Conservation (phyloP, 345 rosid species). For the Ailanthus altissimus region DNA sequence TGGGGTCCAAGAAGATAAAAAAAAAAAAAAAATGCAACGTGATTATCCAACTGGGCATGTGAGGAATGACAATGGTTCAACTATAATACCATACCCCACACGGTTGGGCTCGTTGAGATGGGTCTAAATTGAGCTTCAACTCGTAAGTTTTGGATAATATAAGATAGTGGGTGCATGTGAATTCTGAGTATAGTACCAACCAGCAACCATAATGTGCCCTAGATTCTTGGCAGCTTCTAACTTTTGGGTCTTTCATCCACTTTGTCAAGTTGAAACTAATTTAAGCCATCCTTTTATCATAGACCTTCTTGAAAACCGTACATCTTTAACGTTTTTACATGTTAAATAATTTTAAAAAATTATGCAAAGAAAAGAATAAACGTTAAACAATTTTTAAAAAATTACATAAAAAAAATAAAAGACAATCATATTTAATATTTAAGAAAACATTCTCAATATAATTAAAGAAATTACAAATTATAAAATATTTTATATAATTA, state of each 20-base stretch:
- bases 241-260: neutral
- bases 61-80: neutral
- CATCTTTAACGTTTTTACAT: no score
- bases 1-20: neutral
- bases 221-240: neutral
- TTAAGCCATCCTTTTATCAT: neutral
- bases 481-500: no score
- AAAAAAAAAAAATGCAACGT: neutral
- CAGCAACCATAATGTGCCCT: neutral
- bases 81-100: neutral
- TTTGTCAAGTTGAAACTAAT: conserved; percentile 2
- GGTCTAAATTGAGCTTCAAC: neutral
- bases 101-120: neutral
- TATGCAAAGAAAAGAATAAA: no score
- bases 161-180: neutral
- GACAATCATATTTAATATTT: no score
- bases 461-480: no score
- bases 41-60: neutral
- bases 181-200: neutral
- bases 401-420: no score
- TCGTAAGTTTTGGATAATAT: neutral
- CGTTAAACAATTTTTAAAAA: no score
- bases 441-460: no score
- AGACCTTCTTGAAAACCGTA: no score
- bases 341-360: no score